Conservation (phyloP, 106 monocot genomes). For the Cymbidium sinense region DNA sequence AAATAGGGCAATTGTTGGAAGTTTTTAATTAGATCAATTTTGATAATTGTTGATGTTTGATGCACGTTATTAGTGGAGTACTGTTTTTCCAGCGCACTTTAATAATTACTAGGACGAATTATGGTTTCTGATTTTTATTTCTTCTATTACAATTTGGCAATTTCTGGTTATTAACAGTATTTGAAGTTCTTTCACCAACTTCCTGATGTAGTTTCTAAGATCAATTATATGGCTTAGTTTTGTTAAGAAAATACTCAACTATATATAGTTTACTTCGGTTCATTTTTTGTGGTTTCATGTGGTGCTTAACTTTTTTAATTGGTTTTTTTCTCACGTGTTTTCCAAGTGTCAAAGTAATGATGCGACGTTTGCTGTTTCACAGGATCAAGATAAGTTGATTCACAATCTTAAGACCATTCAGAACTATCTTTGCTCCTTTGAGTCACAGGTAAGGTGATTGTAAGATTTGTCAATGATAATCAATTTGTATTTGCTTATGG, state of each 20-base stretch:
- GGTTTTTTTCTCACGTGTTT: neutral
- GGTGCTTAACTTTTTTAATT: neutral
- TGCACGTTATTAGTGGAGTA: neutral
- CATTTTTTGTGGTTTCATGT: neutral
- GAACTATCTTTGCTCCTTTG: constrained; percentile 97
- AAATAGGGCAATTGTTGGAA: too few species aligned
- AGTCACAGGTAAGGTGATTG: constrained; percentile 55
- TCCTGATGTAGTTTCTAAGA: neutral
- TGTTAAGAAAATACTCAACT: neutral
- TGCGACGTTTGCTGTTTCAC: neutral
- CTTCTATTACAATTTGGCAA: neutral
- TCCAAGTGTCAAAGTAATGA: neutral
- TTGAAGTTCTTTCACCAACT: neutral
- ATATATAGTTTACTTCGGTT: neutral
- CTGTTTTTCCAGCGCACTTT: neutral
- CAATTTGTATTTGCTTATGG: neutral
- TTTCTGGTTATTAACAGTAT: neutral
- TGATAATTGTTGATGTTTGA: neutral
- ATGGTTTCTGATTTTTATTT: neutral
- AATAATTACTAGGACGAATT: neutral
- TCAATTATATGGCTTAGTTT: constrained; percentile 6
- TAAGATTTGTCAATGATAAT: neutral
- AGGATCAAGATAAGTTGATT: constrained; percentile 89
- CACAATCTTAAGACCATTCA: constrained; percentile 90
- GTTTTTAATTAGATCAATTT: too few species aligned